phyloP scores from a whole-genome alignment of 2,329 filamentous ascomycete genomes.

The Sarocladiaceae sp. region DNA sequence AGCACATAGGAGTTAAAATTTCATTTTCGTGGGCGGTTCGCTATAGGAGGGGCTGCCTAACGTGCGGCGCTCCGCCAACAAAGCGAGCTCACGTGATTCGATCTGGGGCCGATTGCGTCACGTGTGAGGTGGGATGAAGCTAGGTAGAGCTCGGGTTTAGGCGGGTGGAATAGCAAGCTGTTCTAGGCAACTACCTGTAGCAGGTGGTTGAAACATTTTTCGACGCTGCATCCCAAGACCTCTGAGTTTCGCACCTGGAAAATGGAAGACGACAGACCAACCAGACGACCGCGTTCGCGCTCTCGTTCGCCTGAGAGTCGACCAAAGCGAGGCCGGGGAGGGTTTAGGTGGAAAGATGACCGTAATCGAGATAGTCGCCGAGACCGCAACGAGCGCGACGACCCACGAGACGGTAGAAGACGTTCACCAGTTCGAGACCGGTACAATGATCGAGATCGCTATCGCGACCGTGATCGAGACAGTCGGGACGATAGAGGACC shows the following conservation, averaged over 20 bases:
- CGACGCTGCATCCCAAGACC: too few species aligned
- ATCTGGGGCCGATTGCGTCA: background rate
- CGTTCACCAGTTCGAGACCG: slow-evolving; percentile 41
- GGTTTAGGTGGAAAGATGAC: slow-evolving; percentile 55
- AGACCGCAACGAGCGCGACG: slow-evolving; percentile 35
- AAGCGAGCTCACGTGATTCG: background rate
- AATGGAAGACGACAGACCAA: slow-evolving; percentile 20
- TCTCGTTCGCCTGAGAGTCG: slow-evolving; percentile 21
- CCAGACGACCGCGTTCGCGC: slow-evolving; percentile 18
- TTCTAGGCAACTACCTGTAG: too few species aligned
- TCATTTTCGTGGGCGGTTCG: slow-evolving; percentile 6
- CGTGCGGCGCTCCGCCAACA: slow-evolving; percentile 3
- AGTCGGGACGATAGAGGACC: slow-evolving; percentile 27
- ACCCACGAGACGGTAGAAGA: slow-evolving; percentile 25
- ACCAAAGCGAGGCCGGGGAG: slow-evolving; percentile 27
- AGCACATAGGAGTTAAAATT: slow-evolving; percentile 7
- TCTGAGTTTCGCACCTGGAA: too few species aligned
- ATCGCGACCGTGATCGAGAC: slow-evolving; percentile 15
- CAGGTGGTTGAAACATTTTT: too few species aligned
- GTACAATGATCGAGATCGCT: slow-evolving; percentile 25
- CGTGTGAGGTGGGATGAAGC: slow-evolving; percentile 4
- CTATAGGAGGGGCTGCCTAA: slow-evolving; percentile 8
- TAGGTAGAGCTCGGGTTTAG: slow-evolving; percentile 2
- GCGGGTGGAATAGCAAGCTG: too few species aligned
- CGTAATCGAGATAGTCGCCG: slow-evolving; percentile 40